Base-by-base conservation (phyloP, 768 basidiomycete species). In the Boletus barrowsii region DNA sequence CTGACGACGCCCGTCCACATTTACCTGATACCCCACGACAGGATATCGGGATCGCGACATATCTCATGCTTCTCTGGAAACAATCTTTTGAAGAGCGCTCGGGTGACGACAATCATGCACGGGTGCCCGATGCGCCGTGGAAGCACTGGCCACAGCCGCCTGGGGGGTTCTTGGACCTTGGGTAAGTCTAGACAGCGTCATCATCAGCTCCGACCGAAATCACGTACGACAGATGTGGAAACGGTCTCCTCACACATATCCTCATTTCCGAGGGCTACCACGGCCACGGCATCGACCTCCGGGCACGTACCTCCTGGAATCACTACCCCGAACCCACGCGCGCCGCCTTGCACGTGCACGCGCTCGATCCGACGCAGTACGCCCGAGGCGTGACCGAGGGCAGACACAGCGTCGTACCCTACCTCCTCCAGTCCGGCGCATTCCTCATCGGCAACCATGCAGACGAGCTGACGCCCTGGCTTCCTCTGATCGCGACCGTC, bases 371-470 rank as follows among this genome's bases (percentile, higher is more conserved):
- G 0, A 55, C 62, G 62, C 42, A 46, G 42, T 49, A 49, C 26
- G 40, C 17, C 50, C 40, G 6, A 11, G n/a, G 32, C 3, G 22
- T 1, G 11, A 24, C 18, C 6, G 45, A 18, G 10, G 7, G 8
- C 37, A 33, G 7, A 14, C 14, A 41, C 9, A 44, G 37, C 35
- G 30, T 52, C 10, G 39, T 64, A 35, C 64, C 73, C 26, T 67
- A 68, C 46, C 67, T 83, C 47, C 64, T 83, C 47, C 64, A 63
- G 9, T 73, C 75, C 0, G 83, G 78, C 1, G 71, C 76, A 3
- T 98, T 97, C 72, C 72, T 98, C 53, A 88, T 98, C 47, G 93
- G 90, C 10, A 98, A 98, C 72, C 96, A 98, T 69, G 89, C 95
- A 0, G 96, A 98, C 72, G 96, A 98, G 62, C 76, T 98, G 17